These are phyloP conservation scores for Fusarium temperatum DNA, from an alignment of 2,329 filamentous ascomycete genomes.

Conservation along the genomic window DNA sequence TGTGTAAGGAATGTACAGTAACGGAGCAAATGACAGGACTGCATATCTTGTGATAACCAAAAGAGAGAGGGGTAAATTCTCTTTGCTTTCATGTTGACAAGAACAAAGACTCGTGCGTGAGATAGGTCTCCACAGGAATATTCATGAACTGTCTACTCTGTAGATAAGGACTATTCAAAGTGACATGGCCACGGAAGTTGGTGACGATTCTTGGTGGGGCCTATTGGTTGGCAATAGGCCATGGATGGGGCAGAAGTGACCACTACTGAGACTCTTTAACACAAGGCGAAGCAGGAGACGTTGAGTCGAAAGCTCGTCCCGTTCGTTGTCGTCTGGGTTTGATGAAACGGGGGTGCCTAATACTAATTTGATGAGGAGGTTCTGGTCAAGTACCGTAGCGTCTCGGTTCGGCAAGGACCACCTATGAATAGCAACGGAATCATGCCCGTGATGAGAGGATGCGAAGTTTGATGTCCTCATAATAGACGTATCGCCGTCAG, in stretches of 20 bases:
- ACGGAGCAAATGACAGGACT: conserved; percentile 1
- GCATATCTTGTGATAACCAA: neutral
- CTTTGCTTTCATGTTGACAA: neutral
- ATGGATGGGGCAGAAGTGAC: conserved; percentile 10
- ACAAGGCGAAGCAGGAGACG: conserved; percentile 27
- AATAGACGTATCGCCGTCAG: neutral
- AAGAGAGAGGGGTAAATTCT: neutral
- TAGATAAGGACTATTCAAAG: neutral
- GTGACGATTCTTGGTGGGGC: conserved; percentile 28
- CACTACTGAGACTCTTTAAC: conserved; percentile 14
- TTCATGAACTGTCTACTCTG: neutral
- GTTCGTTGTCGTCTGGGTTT: neutral
- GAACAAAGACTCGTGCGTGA: neutral
- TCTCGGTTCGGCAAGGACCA: neutral
- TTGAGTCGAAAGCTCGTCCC: conserved; percentile 16
- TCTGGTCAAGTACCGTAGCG: neutral
- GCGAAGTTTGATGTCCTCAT: neutral
- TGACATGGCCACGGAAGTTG: conserved; percentile 11
- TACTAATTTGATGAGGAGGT: conserved; percentile 2
- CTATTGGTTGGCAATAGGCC: conserved; percentile 4
- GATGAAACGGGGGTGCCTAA: conserved; percentile 1
- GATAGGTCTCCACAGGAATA: neutral
- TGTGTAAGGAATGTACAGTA: conserved; percentile 13
- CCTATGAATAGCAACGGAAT: conserved; percentile 21
- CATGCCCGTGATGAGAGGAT: neutral